Conservation (phyloP, 495 filamentous ascomycete species). For the Aspergillus nidulans region DNA sequence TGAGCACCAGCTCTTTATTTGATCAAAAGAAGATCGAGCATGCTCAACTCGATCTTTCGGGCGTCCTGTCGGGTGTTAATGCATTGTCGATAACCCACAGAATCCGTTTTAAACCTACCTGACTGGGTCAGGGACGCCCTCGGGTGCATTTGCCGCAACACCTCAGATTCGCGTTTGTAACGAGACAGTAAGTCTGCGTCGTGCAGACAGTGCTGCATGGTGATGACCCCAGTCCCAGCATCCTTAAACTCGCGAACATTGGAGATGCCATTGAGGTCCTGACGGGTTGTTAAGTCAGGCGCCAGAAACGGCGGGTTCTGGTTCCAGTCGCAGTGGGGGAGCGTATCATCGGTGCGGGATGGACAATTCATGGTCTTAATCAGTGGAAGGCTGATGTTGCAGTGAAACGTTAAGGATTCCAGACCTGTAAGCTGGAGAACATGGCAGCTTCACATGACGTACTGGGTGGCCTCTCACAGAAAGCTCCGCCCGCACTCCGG, state of each 20-base stretch:
- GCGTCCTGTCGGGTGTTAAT: constrained; percentile 20
- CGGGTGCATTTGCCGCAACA: background rate
- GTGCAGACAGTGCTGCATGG: constrained; percentile 3
- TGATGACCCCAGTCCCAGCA: background rate
- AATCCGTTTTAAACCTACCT: constrained; percentile 20
- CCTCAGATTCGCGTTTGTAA: constrained; percentile 10
- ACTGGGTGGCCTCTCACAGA: background rate
- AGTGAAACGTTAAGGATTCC: too few species aligned
- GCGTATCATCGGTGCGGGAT: constrained; percentile 55
- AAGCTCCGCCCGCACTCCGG: background rate
- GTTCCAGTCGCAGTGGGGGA: constrained; percentile 53
- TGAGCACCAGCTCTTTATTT: constrained; percentile 19
- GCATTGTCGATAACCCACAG: background rate
- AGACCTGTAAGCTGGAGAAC: background rate
- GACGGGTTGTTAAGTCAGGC: constrained; percentile 56
- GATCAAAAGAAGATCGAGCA: constrained; percentile 15
- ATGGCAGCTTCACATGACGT: background rate
- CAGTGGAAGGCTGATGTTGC: constrained; percentile 6
- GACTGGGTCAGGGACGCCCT: constrained; percentile 32
- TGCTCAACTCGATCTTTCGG: constrained; percentile 12
- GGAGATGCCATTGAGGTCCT: constrained; percentile 57
- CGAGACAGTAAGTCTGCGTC: constrained; percentile 8
- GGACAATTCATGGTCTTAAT: constrained; percentile 55
- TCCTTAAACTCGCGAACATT: constrained; percentile 29
- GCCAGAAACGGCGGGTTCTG: constrained; percentile 54